These are phyloP conservation scores for Ceratobasidium sp. DNA, from an alignment of 1,284 basidiomycete genomes.

Conservation along the genomic window DNA sequence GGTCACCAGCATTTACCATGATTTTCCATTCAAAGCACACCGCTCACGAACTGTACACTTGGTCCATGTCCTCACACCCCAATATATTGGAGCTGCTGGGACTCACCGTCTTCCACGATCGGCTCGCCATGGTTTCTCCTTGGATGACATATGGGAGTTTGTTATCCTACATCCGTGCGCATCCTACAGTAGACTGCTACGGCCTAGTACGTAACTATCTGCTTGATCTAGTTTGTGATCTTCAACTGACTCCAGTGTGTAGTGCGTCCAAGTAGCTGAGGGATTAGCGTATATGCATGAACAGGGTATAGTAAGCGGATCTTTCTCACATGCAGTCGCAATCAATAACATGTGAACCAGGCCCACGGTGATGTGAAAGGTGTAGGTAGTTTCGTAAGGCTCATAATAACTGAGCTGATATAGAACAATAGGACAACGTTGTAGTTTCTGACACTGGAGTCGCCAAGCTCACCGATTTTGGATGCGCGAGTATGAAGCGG, in stretches of 20 bases:
- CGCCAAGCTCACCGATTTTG: constrained; percentile 36
- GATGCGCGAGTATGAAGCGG: constrained; percentile 35
- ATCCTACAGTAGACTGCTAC: constrained; percentile 8
- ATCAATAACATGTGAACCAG: not conserved
- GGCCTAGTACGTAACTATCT: constrained; percentile 8
- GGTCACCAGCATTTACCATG: not conserved
- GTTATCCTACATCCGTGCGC: constrained; percentile 17
- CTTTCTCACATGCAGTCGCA: not conserved
- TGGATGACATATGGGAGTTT: constrained; percentile 38
- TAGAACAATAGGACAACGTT: constrained; percentile 32
- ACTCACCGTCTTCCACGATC: constrained; percentile 23
- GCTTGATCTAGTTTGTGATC: not conserved
- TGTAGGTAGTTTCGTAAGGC: not conserved
- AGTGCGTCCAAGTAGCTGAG: constrained; percentile 28
- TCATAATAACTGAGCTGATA: not conserved
- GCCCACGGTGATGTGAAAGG: constrained; percentile 42
- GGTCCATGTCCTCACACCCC: constrained; percentile 19
- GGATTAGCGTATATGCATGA: constrained; percentile 35
- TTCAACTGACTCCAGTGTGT: not conserved
- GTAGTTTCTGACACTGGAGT: constrained; percentile 24
- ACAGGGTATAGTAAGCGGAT: constrained; percentile 18
- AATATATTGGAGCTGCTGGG: constrained; percentile 28
- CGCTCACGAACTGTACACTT: constrained; percentile 35
- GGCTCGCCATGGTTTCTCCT: constrained; percentile 34
- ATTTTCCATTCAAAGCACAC: constrained; percentile 9